phyloP scores from a whole-genome alignment of 1,139 yeast genomes.

The Sugiyamaella japonica region DNA sequence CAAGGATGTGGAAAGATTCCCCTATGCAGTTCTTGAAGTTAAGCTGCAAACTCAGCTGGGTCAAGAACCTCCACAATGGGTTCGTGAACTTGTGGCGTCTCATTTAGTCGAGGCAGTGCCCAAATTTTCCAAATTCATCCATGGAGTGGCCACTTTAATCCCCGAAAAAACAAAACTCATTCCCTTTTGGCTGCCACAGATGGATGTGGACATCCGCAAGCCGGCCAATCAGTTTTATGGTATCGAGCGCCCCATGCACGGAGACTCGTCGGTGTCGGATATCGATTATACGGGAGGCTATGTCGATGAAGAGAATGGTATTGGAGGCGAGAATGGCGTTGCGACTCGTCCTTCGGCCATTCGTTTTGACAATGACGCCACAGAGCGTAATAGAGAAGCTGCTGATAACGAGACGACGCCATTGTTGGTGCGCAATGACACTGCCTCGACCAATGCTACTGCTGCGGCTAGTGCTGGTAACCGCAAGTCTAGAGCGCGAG shows the following conservation, averaged over 20 bases:
- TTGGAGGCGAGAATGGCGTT: constrained; percentile 21
- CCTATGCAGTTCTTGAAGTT: constrained; percentile 95
- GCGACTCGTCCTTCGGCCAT: constrained; percentile 21
- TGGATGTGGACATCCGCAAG: constrained; percentile 92
- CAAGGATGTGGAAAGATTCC: constrained; percentile 85
- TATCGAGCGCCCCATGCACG: constrained; percentile 53
- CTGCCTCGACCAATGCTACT: constrained; percentile 9
- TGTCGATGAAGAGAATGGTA: constrained; percentile 32
- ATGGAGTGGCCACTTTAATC: constrained; percentile 86
- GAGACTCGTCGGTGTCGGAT: constrained; percentile 41
- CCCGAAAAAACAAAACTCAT: constrained; percentile 79
- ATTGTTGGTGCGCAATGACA: constrained; percentile 26
- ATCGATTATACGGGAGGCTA: constrained; percentile 46
- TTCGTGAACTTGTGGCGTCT: constrained; percentile 82
- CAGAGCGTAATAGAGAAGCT: constrained; percentile 25
- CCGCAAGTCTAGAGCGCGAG: constrained; percentile 4
- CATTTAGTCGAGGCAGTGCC: constrained; percentile 98
- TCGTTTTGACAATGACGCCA: constrained; percentile 33
- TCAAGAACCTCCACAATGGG: constrained; percentile 98
- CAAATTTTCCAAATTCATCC: constrained; percentile 93
- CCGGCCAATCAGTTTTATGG: constrained; percentile 75
- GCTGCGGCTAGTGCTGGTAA: background rate
- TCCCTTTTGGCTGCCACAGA: constrained; percentile 98
- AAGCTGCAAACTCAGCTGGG: constrained; percentile 96
- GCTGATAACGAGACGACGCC: constrained; percentile 36